These are phyloP conservation scores for Erysimum cheiri DNA, from an alignment of 441 rosid genomes.

Conservation along the genomic window DNA sequence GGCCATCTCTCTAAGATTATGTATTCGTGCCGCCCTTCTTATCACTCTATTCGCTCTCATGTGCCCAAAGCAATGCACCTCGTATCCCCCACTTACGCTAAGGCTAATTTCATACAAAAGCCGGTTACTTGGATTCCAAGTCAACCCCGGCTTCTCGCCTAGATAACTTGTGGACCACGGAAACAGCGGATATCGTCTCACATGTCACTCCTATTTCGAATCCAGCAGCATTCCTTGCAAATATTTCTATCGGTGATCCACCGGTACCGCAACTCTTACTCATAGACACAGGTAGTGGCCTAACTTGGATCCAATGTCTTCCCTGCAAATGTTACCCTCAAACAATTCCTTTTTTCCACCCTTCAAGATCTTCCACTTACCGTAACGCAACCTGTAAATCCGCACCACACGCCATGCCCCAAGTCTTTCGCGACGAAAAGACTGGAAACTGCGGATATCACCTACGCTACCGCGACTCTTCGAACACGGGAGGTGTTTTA, in stretches of 20 bases:
- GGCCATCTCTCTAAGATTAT: constrained; percentile 29
- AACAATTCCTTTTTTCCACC: constrained; percentile 41
- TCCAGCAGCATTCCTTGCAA: constrained; percentile 44
- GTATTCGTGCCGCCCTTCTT: neutral
- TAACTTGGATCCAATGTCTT: constrained; percentile 60
- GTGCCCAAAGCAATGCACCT: neutral
- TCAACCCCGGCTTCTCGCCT: neutral
- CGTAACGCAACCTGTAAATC: constrained; percentile 44
- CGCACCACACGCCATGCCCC: constrained; percentile 36
- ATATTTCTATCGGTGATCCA: constrained; percentile 59
- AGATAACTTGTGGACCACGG: constrained; percentile 8
- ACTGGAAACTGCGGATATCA: constrained; percentile 46
- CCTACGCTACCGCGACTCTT: constrained; percentile 39
- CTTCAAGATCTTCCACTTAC: constrained; percentile 60
- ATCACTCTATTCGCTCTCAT: constrained; percentile 3
- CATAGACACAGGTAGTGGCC: constrained; percentile 63
- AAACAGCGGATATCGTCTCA: constrained; percentile 14
- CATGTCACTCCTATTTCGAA: constrained; percentile 34
- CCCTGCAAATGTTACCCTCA: constrained; percentile 52
- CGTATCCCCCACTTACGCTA: constrained; percentile 17
- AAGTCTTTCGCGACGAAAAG: constrained; percentile 34
- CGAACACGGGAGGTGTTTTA: constrained; percentile 45
- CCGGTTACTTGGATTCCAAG: constrained; percentile 40
- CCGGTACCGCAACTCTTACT: constrained; percentile 53
- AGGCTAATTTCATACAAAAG: constrained; percentile 9